Conservation (phyloP, 2,329 filamentous ascomycete genomes). For the Penicillium vulpinum region DNA sequence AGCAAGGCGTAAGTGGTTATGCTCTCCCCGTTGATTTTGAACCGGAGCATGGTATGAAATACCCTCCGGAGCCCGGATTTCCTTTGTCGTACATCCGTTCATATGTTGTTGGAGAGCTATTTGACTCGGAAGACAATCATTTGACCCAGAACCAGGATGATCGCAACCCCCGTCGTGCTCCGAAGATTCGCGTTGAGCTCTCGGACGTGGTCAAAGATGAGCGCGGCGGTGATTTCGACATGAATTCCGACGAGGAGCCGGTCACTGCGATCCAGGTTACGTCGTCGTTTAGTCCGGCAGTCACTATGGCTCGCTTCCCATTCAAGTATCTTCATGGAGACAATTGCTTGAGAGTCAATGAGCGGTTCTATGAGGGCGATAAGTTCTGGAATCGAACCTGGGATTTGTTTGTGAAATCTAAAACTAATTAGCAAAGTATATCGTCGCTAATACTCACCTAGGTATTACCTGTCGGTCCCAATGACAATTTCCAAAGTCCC, state of each 20-base stretch:
- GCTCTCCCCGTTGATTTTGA: background rate
- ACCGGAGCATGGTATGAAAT: background rate
- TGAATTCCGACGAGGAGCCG: background rate
- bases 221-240: background rate
- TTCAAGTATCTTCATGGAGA: conserved; percentile 43
- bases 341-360: conserved; percentile 35
- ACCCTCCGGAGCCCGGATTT: background rate
- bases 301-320: conserved; percentile 43
- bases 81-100: conserved; percentile 5
- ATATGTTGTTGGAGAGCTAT: background rate
- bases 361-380: conserved; percentile 42
- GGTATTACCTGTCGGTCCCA: conserved; percentile 67
- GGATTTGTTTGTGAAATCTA: conserved; percentile 66
- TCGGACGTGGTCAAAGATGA: background rate
- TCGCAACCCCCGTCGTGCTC: background rate
- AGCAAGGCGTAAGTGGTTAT: conserved; percentile 5
- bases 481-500: conserved; percentile 50
- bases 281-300: conserved; percentile 42
- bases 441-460: conserved; percentile 32
- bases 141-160: conserved; percentile 4
- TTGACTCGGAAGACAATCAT: background rate
- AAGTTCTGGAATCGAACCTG: conserved; percentile 60
- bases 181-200: background rate
- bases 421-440: background rate
- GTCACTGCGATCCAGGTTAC: background rate